Conservation (phyloP, 1,284 basidiomycete genomes). For the Fomitopsis palustris region DNA sequence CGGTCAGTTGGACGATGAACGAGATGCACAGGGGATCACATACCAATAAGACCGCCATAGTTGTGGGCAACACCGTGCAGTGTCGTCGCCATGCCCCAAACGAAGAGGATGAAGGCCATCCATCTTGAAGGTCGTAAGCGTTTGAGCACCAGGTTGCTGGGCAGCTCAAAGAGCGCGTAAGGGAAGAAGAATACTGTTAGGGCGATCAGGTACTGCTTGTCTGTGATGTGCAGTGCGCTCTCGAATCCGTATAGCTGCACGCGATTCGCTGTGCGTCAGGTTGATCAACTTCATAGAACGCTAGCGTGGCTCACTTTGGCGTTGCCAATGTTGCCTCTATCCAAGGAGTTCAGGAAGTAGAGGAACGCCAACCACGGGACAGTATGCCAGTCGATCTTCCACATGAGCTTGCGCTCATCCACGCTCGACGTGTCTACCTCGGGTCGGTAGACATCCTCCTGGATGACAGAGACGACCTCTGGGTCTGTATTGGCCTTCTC, state of each 20-base stretch:
- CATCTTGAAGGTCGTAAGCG: conserved; percentile 37
- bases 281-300: not conserved
- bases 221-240: conserved; percentile 50
- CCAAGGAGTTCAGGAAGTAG: conserved; percentile 75
- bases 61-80: conserved; percentile 29
- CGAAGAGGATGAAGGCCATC: conserved; percentile 31
- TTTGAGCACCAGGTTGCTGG: conserved; percentile 33
- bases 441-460: conserved; percentile 38
- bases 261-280: not conserved
- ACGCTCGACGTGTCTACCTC: conserved; percentile 50
- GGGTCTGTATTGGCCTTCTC: conserved; percentile 12
- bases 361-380: conserved; percentile 70
- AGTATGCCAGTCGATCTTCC: conserved; percentile 62
- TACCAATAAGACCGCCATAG: conserved; percentile 30
- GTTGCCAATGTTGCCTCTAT: conserved; percentile 82
- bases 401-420: conserved; percentile 58
- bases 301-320: conserved; percentile 46
- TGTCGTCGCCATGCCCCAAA: conserved; percentile 32
- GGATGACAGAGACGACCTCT: conserved; percentile 13
- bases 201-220: conserved; percentile 63
- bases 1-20: not conserved
- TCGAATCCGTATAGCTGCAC: conserved; percentile 55
- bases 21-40: conserved; percentile 3
- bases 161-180: conserved; percentile 57
- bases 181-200: conserved; percentile 66